Evolutionary conservation across 164 flowering plant species (phyloP), one percentile per base, ranked within the genome.

Genomic region (Nymphaea colorata): DNA sequence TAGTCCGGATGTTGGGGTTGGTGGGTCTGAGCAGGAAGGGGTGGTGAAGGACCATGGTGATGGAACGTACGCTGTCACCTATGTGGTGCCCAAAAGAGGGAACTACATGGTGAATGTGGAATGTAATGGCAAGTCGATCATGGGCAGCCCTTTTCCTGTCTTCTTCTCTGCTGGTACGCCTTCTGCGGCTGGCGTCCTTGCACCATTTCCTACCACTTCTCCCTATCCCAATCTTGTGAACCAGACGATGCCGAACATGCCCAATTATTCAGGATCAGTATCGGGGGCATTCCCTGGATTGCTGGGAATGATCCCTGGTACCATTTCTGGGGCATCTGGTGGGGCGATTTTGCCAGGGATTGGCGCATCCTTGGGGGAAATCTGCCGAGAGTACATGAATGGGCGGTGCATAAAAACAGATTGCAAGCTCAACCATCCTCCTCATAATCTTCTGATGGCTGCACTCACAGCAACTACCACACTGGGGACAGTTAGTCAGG

Each of bases 221-320:
- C 44, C 70, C 1, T 72, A 62, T 51, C 91, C 92, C 2, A 90
- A 87, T 80, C 68, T 87, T 70, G 94, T 92, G 18, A 95, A 95
- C 75, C 98, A 90, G 75, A 95, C 91, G 8, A 92, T 95, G 99
- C 99, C 99, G 43, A 95, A 95, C 78, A 95, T 95, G 99, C 99
- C 99, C 51, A 95, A 95, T 75, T 95, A 95, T 73, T 78, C 97
- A 0, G 97, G 84, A 0, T 88, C 96, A 43, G 91, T 95, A 44
- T 95, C 98, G 0, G 96, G 96, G 12, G 88, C 98, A 43, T 87
- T 86, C 71, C 93, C 99, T 0, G 98, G 98, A 18, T 76, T 92
- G 64, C 81, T 89, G 41, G 99, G 99, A 64, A 90, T 90, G 97
- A 85, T 90, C 69, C 99, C 98, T 2, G 99, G 99, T 15, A 75